These are phyloP conservation scores for Aspergillus biplanus DNA, from an alignment of 495 filamentous ascomycete genomes.

Conservation along the genomic window DNA sequence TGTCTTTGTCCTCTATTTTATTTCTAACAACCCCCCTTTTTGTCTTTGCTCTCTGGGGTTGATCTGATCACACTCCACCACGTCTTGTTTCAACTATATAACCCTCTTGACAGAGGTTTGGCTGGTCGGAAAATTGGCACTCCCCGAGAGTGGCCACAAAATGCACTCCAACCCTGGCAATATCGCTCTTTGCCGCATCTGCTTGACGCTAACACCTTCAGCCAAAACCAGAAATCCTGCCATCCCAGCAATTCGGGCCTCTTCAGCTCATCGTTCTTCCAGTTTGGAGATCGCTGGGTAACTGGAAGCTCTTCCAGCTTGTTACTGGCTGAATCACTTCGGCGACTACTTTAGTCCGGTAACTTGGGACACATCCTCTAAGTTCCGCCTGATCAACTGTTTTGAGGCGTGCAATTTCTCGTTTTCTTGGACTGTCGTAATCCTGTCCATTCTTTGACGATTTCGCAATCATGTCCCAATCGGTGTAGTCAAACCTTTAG, in stretches of 20 bases:
- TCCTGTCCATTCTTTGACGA: not conserved
- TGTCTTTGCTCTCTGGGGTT: not conserved
- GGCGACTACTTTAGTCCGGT: slow-evolving; percentile 1
- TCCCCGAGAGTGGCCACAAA: not conserved
- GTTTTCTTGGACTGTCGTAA: not conserved
- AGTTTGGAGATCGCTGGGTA: slow-evolving; percentile 16
- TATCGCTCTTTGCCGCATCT: not conserved
- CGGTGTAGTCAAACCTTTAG: not conserved
- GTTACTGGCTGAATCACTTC: slow-evolving; percentile 14
- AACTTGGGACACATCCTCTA: slow-evolving; percentile 21
- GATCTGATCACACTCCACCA: not conserved
- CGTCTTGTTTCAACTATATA: slow-evolving; percentile 3
- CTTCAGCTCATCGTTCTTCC: slow-evolving; percentile 14
- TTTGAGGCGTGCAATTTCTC: not conserved
- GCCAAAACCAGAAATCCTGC: slow-evolving; percentile 2
- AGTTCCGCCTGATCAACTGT: slow-evolving; percentile 22
- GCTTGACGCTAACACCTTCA: not conserved
- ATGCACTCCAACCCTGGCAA: not conserved
- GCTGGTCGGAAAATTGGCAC: too few species aligned
- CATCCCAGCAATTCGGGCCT: slow-evolving; percentile 18
- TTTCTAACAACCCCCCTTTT: not conserved
- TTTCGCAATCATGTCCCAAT: not conserved
- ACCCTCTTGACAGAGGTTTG: not conserved
- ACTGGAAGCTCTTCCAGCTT: slow-evolving; percentile 4
- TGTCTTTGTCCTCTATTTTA: slow-evolving; percentile 9